Conservation (phyloP, 495 filamentous ascomycete species). For the Penicillium taxi region DNA sequence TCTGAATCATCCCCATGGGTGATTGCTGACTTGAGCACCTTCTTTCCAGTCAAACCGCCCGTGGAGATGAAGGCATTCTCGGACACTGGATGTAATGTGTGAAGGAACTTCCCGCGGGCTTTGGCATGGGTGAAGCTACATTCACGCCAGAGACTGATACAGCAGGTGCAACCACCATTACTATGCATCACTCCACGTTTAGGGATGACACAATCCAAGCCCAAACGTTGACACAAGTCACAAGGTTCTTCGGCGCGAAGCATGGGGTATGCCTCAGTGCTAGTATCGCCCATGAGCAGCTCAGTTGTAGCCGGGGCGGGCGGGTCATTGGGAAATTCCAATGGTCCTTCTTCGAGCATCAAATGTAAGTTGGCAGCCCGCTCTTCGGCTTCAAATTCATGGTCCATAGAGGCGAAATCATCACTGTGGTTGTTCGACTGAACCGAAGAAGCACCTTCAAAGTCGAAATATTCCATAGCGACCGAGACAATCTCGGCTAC, state of each 20-base stretch:
- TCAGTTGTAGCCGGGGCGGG: constrained; percentile 24
- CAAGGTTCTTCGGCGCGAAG: constrained; percentile 51
- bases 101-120: constrained; percentile 39
- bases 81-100: constrained; percentile 43
- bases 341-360: constrained; percentile 30
- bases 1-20: constrained; percentile 33
- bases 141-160: constrained; percentile 62
- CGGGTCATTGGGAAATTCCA: constrained; percentile 29
- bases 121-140: constrained; percentile 60
- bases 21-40: constrained; percentile 34
- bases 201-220: constrained; percentile 69
- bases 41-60: constrained; percentile 31
- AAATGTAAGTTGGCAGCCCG: constrained; percentile 28
- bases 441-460: constrained; percentile 41
- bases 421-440: constrained; percentile 32
- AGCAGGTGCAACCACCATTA: constrained; percentile 65
- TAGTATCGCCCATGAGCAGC: constrained; percentile 23
- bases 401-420: constrained; percentile 35
- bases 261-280: constrained; percentile 39
- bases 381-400: constrained; percentile 30
- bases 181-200: constrained; percentile 54
- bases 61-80: constrained; percentile 39
- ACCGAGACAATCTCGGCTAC: neutral
- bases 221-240: constrained; percentile 59
- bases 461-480: constrained; percentile 48